Percentiles rank a stretch among this genome's conserved stretches.
These are phyloP conservation scores for Xylaria telfairii DNA, from an alignment of 495 filamentous ascomycete genomes.

Conservation along the genomic window DNA sequence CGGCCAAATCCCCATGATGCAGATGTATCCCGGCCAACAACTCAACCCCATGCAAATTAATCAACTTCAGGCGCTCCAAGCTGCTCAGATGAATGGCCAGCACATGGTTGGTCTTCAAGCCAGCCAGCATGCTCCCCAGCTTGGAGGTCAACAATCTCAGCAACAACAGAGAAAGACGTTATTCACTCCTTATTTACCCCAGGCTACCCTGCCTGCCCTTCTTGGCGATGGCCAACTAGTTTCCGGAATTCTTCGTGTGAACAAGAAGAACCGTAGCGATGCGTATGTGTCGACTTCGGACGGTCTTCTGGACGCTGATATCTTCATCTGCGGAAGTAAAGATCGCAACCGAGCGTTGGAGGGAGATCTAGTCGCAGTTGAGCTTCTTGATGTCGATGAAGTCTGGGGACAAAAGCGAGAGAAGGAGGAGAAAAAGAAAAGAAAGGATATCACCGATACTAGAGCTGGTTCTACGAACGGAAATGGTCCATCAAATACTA, in stretches of 20 bases:
- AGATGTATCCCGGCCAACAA: slow-evolving; percentile 82
- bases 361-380: slow-evolving; percentile 93
- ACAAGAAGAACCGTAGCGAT: slow-evolving; percentile 99
- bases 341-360: slow-evolving; percentile 95
- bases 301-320: slow-evolving; percentile 87
- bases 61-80: slow-evolving; percentile 90
- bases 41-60: slow-evolving; percentile 87
- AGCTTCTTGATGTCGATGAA: slow-evolving; percentile 96
- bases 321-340: slow-evolving; percentile 99
- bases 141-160: slow-evolving; percentile 70
- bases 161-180: slow-evolving; percentile 95
- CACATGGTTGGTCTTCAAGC: slow-evolving; percentile 69
- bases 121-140: slow-evolving; percentile 77
- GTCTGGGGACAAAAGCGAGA: slow-evolving; percentile 98
- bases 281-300: slow-evolving; percentile 95
- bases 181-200: slow-evolving; percentile 96
- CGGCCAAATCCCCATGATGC: slow-evolving; percentile 76
- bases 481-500: slow-evolving; percentile 66
- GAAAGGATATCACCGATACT: slow-evolving; percentile 96
- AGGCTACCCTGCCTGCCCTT: slow-evolving; percentile 90
- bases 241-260: slow-evolving; percentile 93
- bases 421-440: slow-evolving; percentile 99
- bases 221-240: slow-evolving; percentile 93
- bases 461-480: slow-evolving; percentile 75
- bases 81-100: slow-evolving; percentile 82